These are phyloP conservation scores for Planoprotostelium fungivorum DNA, from an alignment of 78 protist species.

Conservation along the genomic window DNA sequence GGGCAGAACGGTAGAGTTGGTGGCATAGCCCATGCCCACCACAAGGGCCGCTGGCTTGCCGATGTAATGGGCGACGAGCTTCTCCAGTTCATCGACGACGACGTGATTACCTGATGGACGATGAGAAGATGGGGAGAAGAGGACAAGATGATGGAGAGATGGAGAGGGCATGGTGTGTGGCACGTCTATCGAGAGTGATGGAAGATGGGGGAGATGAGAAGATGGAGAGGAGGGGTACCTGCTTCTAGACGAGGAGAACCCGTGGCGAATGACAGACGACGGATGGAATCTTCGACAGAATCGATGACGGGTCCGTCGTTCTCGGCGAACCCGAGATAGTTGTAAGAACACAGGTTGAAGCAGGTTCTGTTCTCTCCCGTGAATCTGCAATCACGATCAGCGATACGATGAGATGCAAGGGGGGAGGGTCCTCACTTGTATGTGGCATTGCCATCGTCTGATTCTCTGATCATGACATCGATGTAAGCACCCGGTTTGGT, in stretches of 20 bases:
- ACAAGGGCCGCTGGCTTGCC: constrained; percentile 88
- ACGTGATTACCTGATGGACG: neutral
- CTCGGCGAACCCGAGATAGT: constrained; percentile 97
- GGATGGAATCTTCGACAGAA: constrained; percentile 24
- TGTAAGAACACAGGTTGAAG: constrained; percentile 95
- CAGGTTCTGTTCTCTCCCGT: constrained; percentile 30
- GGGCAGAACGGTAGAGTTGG: constrained; percentile 94
- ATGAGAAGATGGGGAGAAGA: neutral
- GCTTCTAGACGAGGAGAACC: constrained; percentile 20
- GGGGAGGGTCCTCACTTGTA: neutral
- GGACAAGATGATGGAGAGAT: neutral
- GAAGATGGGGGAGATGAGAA: no score
- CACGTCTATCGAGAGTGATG: neutral
- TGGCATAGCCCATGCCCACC: constrained; percentile 98
- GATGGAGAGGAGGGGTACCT: constrained; percentile 18
- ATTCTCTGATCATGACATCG: constrained; percentile 61
- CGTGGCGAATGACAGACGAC: constrained; percentile 31
- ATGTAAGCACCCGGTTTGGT: constrained; percentile 79
- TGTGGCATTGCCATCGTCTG: constrained; percentile 23
- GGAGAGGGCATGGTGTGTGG: neutral
- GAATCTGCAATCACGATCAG: constrained; percentile 12
- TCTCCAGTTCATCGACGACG: constrained; percentile 66
- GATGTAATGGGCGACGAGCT: constrained; percentile 81
- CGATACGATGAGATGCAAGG: neutral
- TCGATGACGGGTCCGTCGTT: constrained; percentile 64